Evolutionary conservation across 148 eudicot species (phyloP), one percentile per base, ranked within the genome.

Genomic region (Vaccinium corymbosum): DNA sequence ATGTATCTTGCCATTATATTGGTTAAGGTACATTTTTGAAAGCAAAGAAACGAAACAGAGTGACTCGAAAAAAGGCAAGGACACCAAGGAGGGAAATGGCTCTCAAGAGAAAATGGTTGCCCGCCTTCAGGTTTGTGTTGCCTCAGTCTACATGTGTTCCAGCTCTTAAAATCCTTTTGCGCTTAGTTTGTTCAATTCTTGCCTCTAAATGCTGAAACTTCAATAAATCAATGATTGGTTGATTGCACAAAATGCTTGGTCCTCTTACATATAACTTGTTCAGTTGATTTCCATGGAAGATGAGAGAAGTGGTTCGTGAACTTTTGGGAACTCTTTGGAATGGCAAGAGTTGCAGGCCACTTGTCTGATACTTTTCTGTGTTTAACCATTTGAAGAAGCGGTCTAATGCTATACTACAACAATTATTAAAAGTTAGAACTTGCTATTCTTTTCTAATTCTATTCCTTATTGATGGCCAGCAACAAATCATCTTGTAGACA

Each of bases 1-100:
- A 38, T 81, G 27, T 59, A 19, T 66, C 42, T 32, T 57, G 57
- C 53, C 74, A 66, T 81, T 84, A 74, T 80, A 38, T 42, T 16
- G 62, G 78, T 81, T 81, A 75, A 97, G 99, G 84, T 97, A 97
- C 86, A 87, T 97, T 61, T 94, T 97, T 84, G 99, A 97, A 83
- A 81, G 84, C 51, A 97, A 94, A 89, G 99, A 93, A 86, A 83
- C 52, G 80, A 97, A 94, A 86, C 80, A 74, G 80, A 68, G 81
- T 2, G 93, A 80, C 25, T 85, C 94, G 38, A 90, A 83, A 76
- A 89, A 89, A 48, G 85, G 78, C 64, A 89, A 91, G 83, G 90
- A 84, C 73, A 80, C 74, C 7, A 66, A 85, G 32, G 92, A 80
- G 13, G 91, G 87, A 82, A 90, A 83, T 78, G 83, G 76, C 56